Evolutionary conservation across 306 rosid species (phyloP), one percentile per base, ranked within the genome.

Genomic region (Echinosophora koreensis): DNA sequence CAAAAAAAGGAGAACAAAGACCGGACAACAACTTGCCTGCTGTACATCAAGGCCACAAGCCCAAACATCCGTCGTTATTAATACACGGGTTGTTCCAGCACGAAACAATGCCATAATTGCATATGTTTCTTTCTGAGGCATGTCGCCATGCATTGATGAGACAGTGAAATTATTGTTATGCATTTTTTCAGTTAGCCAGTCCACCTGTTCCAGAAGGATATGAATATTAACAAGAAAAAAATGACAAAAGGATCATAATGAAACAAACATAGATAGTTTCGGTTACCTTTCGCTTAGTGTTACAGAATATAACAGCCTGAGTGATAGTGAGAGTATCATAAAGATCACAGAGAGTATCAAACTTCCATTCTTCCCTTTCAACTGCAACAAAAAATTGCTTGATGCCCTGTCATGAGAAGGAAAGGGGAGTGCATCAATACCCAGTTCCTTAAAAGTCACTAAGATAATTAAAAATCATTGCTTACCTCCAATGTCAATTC

Each of bases 311-410:
- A 79, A 96, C 99, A 82, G 99, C 99, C 78, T 96, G 99, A 49
- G 99, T 96, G 57, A 96, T 88, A 0, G 99, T 96, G 16, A 96
- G 97, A 61, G 98, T 92, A 64, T 96, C 99, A 83, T 96, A 96
- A 70, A 96, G 98, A 90, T 96, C 99, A 83, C 98, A 92, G 5
- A 96, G 83, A 27, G 99, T 92, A 84, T 96, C 99, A 72, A 96
- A 96, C 73, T 96, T 96, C 98, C 98, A 92, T 79, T 96, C 99
- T 76, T 96, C 99, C 80, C 88, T 92, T 74, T 96, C 99, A 28
- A 96, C 99, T 0, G 99, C 97, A 22, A 96, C 99, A 28, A 96
- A 96, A 85, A 96, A 96, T 91, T 92, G 99, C 84, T 96, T 92
- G 83, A 96, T 96, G 35, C 99, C 99, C 99, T 96, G 90, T 81